phyloP scores from a whole-genome alignment of 2,329 filamentous ascomycete species.

The Sordariomycetes sp. region DNA sequence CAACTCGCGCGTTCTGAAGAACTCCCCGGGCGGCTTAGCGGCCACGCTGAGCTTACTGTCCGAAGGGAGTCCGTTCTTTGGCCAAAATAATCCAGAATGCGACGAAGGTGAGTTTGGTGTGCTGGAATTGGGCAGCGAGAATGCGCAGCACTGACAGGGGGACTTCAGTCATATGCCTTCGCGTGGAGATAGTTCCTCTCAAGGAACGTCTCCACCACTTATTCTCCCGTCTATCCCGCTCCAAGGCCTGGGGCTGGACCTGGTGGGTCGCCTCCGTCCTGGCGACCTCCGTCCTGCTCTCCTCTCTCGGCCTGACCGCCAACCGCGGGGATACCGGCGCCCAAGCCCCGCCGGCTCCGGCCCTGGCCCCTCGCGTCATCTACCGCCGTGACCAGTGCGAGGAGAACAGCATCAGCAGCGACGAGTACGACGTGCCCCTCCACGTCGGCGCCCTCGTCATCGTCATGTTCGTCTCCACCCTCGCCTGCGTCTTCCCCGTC shows the following conservation, averaged over 20 bases:
- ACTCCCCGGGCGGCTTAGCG: neutral
- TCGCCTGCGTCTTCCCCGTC: slow-evolving; percentile 42
- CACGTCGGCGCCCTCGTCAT: slow-evolving; percentile 47
- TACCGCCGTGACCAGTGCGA: slow-evolving; percentile 10
- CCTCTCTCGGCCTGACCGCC: slow-evolving; percentile 6
- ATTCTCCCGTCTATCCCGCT: slow-evolving; percentile 13
- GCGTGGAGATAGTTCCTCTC: slow-evolving; percentile 4
- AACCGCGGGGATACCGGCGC: slow-evolving; percentile 4
- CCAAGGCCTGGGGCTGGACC: slow-evolving; percentile 26
- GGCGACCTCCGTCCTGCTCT: slow-evolving; percentile 19
- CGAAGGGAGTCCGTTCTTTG: neutral
- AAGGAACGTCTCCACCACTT: slow-evolving; percentile 17
- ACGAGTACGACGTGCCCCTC: slow-evolving; percentile 42
- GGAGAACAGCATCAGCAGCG: slow-evolving; percentile 16
- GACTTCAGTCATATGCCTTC: neutral
- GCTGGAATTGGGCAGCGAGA: too few species aligned
- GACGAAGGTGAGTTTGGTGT: neutral
- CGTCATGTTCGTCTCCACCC: slow-evolving; percentile 33
- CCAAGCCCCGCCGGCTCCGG: neutral
- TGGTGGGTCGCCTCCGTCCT: slow-evolving; percentile 31
- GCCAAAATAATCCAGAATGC: neutral
- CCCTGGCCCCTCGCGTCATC: slow-evolving; percentile 6
- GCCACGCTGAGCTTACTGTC: neutral
- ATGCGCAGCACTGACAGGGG: too few species aligned
- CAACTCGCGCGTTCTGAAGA: slow-evolving; percentile 30